Evolutionary conservation across 257 asterid species (phyloP).

Genomic region (Scutellaria minor): DNA sequence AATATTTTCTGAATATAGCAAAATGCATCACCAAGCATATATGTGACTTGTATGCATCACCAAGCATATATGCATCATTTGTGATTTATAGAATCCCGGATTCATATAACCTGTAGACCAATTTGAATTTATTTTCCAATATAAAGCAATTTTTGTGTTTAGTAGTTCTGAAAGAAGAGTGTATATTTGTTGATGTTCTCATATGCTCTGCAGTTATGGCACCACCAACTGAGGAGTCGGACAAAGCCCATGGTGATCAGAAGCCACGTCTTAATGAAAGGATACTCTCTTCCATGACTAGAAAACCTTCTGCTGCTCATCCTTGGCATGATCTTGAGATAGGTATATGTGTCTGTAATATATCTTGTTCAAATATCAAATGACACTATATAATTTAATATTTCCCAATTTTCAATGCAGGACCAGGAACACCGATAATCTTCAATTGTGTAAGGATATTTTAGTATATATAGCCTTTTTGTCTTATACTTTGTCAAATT

Average conservation of each 20-base stretch:
- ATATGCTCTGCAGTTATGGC: conserved; percentile 38
- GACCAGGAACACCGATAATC: conserved; percentile 77
- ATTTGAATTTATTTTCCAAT: neutral
- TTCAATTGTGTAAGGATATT: conserved; percentile 79
- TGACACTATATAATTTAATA: too few species aligned
- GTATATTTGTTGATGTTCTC: conserved; percentile 15
- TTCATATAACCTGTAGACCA: neutral
- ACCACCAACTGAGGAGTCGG: conserved; percentile 42
- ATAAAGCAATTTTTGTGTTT: neutral
- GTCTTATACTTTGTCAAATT: neutral
- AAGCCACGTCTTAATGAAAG: conserved; percentile 76
- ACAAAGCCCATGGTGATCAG: conserved; percentile 33
- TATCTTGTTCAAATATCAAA: too few species aligned
- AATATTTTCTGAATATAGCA: too few species aligned
- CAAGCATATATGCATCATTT: neutral
- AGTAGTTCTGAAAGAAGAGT: neutral
- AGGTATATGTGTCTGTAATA: conserved; percentile 45
- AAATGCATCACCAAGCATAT: neutral
- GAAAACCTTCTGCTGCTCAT: conserved; percentile 82
- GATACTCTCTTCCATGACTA: conserved; percentile 78
- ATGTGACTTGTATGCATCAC: neutral
- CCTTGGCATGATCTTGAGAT: conserved; percentile 99
- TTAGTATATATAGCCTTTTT: conserved; percentile 15
- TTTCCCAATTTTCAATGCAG: conserved; percentile 53
- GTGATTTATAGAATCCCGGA: neutral